Evolutionary conservation across 305 asterid species (phyloP).

Genomic region (Solanum aculeatissimum): DNA sequence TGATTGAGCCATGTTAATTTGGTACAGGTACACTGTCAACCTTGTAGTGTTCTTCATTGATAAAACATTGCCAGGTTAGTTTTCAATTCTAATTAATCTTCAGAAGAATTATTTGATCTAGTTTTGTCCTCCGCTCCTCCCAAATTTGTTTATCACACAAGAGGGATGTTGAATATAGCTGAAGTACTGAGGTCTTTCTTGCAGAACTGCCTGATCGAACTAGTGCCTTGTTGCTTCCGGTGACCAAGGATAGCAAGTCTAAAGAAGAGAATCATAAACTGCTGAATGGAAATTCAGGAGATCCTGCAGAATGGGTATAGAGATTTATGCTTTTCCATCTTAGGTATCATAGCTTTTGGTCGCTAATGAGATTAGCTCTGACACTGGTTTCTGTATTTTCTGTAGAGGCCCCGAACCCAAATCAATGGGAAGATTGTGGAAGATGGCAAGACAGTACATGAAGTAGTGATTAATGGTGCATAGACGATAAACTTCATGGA

Average conservation of each 20-base stretch:
- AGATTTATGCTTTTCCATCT: neutral
- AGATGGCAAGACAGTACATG: conserved; percentile 59
- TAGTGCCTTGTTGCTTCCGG: conserved; percentile 52
- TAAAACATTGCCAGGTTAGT: conserved; percentile 68
- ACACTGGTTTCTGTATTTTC: neutral
- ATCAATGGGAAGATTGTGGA: conserved; percentile 82
- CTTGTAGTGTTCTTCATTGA: conserved; percentile 87
- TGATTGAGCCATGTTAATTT: neutral
- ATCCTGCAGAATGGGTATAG: conserved; percentile 71
- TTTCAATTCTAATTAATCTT: neutral
- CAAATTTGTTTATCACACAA: neutral
- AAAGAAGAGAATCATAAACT: conserved; percentile 78
- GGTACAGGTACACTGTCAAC: conserved; percentile 85
- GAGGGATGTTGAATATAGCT: neutral
- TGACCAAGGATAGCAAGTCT: conserved; percentile 52
- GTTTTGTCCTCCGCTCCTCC: neutral
- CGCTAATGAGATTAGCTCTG: neutral
- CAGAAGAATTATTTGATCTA: neutral
- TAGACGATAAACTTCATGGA: conserved; percentile 8
- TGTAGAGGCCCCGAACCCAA: conserved; percentile 89
- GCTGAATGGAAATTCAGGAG: conserved; percentile 63
- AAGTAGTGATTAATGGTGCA: conserved; percentile 58
- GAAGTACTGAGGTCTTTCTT: neutral
- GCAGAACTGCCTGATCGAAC: conserved; percentile 80
- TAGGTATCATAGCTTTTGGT: neutral